Evolutionary conservation across 2,329 filamentous ascomycete species (phyloP).

Genomic region (Botrytis cinerea): DNA sequence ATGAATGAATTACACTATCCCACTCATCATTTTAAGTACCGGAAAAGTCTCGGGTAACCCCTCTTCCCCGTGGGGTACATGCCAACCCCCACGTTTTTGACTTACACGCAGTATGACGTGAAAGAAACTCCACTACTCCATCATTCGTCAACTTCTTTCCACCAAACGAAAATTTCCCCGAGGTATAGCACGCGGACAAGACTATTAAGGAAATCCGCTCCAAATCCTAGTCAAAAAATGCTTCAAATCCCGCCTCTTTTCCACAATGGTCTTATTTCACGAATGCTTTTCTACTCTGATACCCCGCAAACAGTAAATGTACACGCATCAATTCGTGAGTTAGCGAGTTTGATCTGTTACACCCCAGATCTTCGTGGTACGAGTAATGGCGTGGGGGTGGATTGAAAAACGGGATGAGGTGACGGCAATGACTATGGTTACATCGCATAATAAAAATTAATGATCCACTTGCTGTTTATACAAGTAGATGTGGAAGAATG

Average conservation of each 20-base stretch:
- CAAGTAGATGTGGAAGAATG: not conserved
- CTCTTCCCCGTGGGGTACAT: not conserved
- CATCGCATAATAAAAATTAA: not conserved
- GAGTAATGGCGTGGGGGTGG: not conserved
- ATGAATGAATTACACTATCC: not conserved
- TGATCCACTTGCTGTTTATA: slow-evolving; percentile 1
- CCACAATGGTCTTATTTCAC: not conserved
- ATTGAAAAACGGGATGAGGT: not conserved
- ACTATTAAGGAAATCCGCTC: not conserved
- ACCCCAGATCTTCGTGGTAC: not conserved
- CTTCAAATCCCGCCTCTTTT: not conserved
- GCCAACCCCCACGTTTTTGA: not conserved
- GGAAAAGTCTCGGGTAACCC: not conserved
- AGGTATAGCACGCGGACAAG: not conserved
- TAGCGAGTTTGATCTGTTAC: not conserved
- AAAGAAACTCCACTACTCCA: not conserved
- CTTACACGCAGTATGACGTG: not conserved
- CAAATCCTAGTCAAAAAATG: not conserved
- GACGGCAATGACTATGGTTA: not conserved
- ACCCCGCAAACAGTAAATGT: not conserved
- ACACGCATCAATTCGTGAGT: too few relatives aligned
- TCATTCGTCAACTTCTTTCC: not conserved
- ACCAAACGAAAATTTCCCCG: not conserved
- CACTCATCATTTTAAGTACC: not conserved
- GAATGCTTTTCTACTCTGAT: not conserved